Conservation (phyloP, 208 protist genomes). For the Lotmaria passim region DNA sequence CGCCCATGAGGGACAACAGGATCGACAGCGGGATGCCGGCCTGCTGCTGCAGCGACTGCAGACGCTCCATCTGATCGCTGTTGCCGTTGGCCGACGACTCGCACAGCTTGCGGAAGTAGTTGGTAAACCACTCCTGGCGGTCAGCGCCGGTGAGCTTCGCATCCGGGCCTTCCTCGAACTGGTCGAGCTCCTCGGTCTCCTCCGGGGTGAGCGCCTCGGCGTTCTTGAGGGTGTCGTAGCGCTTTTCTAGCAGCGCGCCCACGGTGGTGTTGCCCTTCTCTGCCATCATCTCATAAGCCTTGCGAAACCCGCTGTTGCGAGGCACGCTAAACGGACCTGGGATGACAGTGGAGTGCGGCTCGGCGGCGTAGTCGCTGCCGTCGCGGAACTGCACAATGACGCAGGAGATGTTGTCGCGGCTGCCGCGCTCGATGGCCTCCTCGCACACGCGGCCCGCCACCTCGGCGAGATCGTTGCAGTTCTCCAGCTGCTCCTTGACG, state of each 20-base stretch:
- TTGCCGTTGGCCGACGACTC: conserved; percentile 34
- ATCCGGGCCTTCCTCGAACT: conserved; percentile 59
- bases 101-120: conserved; percentile 64
- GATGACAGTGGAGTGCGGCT: conserved; percentile 68
- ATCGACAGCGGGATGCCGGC: conserved; percentile 83
- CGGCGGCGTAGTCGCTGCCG: conserved; percentile 79
- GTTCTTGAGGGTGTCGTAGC: conserved; percentile 71
- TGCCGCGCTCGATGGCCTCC: conserved; percentile 89
- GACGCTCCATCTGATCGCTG: conserved; percentile 78
- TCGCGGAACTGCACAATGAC: conserved; percentile 90
- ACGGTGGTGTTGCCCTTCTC: conserved; percentile 72
- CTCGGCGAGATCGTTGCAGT: conserved; percentile 74
- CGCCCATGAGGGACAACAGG: conserved; percentile 78
- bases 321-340: conserved; percentile 84
- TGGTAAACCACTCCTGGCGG: conserved; percentile 75
- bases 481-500: conserved; percentile 81
- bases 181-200: conserved; percentile 63
- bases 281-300: conserved; percentile 85
- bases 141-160: conserved; percentile 51
- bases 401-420: conserved; percentile 92
- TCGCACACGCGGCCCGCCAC: conserved; percentile 86
- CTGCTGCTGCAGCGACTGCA: conserved; percentile 85
- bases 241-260: conserved; percentile 77
- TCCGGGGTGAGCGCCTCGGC: conserved; percentile 42
- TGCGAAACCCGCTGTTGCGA: conserved; percentile 77